Evolutionary conservation across 768 basidiomycete genomes (phyloP).

Genomic region (Naganishia antarctica): DNA sequence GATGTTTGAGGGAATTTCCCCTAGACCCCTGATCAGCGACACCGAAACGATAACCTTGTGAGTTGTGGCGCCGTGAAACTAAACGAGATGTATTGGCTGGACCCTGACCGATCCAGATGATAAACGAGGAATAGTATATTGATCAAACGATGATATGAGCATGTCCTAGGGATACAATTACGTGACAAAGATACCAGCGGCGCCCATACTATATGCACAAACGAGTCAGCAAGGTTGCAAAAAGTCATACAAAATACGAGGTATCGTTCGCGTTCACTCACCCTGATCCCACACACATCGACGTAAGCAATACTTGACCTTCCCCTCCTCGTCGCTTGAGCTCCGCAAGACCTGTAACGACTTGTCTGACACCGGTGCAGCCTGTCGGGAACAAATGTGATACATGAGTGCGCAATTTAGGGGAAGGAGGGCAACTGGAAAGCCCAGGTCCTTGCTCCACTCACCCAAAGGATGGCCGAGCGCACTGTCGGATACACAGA

Average conservation of each 20-base stretch:
- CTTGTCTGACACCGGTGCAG: constrained; percentile 76
- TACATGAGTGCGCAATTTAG: neutral
- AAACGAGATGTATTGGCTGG: too few relatives aligned
- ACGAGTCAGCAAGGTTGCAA: neutral
- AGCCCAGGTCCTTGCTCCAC: too few relatives aligned
- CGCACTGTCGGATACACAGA: constrained; percentile 30
- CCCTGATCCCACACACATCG: constrained; percentile 67
- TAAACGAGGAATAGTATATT: too few relatives aligned
- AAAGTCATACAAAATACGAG: neutral
- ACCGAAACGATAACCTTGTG: too few relatives aligned
- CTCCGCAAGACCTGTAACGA: constrained; percentile 71
- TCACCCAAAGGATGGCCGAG: constrained; percentile 65
- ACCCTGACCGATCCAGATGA: too few relatives aligned
- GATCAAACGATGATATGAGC: neutral
- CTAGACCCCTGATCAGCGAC: too few relatives aligned
- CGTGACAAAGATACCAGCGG: constrained; percentile 65
- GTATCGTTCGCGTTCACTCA: neutral
- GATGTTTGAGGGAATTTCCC: too few relatives aligned
- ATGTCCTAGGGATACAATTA: neutral
- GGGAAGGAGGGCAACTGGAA: constrained; percentile 3
- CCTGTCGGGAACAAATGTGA: constrained; percentile 8
- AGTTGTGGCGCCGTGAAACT: too few relatives aligned
- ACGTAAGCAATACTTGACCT: constrained; percentile 64
- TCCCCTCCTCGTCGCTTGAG: constrained; percentile 35
- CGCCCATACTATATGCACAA: constrained; percentile 67